A percentile compares a stretch with the other conserved stretches of the same genome.
These are phyloP conservation scores for Apostasia ramifera DNA, from an alignment of 106 monocot species.

Conservation along the genomic window DNA sequence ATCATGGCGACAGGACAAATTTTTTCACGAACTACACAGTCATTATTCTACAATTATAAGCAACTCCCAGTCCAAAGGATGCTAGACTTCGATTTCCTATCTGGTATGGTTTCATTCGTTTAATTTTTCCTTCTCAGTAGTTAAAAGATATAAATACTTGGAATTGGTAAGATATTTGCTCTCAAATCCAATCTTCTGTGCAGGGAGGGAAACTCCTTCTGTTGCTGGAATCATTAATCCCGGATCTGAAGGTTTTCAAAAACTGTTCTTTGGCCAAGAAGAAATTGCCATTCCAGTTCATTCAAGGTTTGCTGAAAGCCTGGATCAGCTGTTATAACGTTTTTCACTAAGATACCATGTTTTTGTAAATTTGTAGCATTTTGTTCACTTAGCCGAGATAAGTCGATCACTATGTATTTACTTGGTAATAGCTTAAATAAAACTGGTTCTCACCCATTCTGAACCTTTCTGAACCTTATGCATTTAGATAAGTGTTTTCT, in stretches of 20 bases:
- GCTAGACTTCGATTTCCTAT: conserved; percentile 99
- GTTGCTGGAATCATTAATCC: conserved; percentile 99
- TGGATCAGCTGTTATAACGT: not conserved
- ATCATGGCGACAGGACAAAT: conserved; percentile 86
- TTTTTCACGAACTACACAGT: conserved; percentile 79
- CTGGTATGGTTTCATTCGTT: conserved; percentile 38
- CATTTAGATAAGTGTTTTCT: too few species aligned
- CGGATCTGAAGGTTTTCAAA: conserved; percentile 92
- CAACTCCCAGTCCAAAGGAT: conserved; percentile 96
- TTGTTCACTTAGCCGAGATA: too few species aligned
- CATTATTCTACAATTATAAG: conserved; percentile 96
- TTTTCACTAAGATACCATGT: too few species aligned
- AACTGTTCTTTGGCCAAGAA: conserved; percentile 92
- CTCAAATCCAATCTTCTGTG: conserved; percentile 3
- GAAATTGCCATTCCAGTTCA: conserved; percentile 99
- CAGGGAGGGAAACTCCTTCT: conserved; percentile 96
- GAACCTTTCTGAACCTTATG: too few species aligned
- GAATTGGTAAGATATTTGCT: not conserved
- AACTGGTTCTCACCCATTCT: too few species aligned
- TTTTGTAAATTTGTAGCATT: too few species aligned
- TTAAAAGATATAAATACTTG: not conserved
- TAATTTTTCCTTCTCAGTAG: not conserved
- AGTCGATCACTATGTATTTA: too few species aligned
- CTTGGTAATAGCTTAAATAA: too few species aligned
- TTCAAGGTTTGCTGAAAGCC: conserved; percentile 38